phyloP scores from a whole-genome alignment of 768 basidiomycete genomes.

The Lactarius indigo region DNA sequence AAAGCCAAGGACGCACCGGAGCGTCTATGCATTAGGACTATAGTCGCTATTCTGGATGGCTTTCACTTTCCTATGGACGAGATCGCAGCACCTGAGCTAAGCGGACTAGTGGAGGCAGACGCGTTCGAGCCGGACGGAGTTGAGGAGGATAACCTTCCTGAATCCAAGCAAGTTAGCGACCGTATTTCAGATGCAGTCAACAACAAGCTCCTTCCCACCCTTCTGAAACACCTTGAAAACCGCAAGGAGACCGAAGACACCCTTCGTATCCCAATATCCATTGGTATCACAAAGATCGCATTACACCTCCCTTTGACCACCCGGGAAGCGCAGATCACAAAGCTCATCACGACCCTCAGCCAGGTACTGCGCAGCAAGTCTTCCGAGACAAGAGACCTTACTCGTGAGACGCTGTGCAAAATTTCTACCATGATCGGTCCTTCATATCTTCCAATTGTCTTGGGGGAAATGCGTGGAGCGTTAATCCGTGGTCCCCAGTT shows the following conservation, averaged over 20 bases:
- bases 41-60: slow-evolving; percentile 81
- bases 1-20: slow-evolving; percentile 67
- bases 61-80: slow-evolving; percentile 90
- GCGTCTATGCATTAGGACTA: slow-evolving; percentile 76
- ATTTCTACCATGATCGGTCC: slow-evolving; percentile 74
- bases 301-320: slow-evolving; percentile 65
- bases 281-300: slow-evolving; percentile 84
- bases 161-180: slow-evolving; percentile 22
- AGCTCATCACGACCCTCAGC: slow-evolving; percentile 78
- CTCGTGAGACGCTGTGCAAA: slow-evolving; percentile 76
- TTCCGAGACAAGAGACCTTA: slow-evolving; percentile 87
- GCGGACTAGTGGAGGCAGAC: slow-evolving; percentile 28
- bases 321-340: slow-evolving; percentile 65
- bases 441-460: slow-evolving; percentile 62
- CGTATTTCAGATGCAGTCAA: slow-evolving; percentile 75
- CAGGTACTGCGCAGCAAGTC: slow-evolving; percentile 92
- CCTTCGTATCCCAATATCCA: slow-evolving; percentile 81
- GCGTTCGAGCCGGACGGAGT: slow-evolving; percentile 29
- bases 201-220: slow-evolving; percentile 67
- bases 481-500: slow-evolving; percentile 90
- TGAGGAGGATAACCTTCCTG: slow-evolving; percentile 29
- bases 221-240: slow-evolving; percentile 79
- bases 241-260: slow-evolving; percentile 79
- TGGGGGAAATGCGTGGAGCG: slow-evolving; percentile 81
- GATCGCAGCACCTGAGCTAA: slow-evolving; percentile 35